These are phyloP conservation scores for Diaporthe batatas DNA, from an alignment of 2,329 filamentous ascomycete genomes.

Conservation along the genomic window DNA sequence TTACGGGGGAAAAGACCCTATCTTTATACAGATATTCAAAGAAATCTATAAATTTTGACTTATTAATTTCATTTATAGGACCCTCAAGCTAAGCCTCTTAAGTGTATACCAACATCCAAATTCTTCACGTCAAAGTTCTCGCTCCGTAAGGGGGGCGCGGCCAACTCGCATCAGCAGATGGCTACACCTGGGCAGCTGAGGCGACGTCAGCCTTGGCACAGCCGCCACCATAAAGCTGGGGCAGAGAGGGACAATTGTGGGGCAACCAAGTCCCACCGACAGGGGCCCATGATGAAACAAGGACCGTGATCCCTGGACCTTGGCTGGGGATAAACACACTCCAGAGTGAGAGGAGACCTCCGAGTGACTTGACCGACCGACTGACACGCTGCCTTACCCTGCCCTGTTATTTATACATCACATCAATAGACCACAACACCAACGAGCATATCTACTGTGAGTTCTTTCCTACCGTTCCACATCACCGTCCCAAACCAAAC, in stretches of 20 bases:
- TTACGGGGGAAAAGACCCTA: too few relatives aligned
- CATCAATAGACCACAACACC: neutral
- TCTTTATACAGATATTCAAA: too few relatives aligned
- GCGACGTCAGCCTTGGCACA: constrained; percentile 30
- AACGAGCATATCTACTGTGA: neutral
- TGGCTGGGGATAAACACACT: neutral
- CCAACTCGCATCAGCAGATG: neutral
- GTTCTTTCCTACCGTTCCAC: neutral
- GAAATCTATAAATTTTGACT: too few relatives aligned
- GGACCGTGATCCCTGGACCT: neutral
- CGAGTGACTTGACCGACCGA: neutral
- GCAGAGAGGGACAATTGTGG: neutral
- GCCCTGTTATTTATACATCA: neutral
- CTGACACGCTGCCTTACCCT: neutral
- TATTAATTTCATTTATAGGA: too few relatives aligned
- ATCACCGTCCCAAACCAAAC: neutral
- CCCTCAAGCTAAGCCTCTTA: too few relatives aligned
- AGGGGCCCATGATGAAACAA: constrained; percentile 18
- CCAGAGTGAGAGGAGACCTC: neutral
- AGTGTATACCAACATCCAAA: too few relatives aligned
- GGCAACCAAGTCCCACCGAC: neutral
- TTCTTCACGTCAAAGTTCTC: too few relatives aligned
- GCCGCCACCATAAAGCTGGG: constrained; percentile 18
- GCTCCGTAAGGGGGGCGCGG: neutral
- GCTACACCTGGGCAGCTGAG: too few relatives aligned